Base-by-base conservation (phyloP, 805 yeast genomes). In the Lipomyces mesembrius region DNA sequence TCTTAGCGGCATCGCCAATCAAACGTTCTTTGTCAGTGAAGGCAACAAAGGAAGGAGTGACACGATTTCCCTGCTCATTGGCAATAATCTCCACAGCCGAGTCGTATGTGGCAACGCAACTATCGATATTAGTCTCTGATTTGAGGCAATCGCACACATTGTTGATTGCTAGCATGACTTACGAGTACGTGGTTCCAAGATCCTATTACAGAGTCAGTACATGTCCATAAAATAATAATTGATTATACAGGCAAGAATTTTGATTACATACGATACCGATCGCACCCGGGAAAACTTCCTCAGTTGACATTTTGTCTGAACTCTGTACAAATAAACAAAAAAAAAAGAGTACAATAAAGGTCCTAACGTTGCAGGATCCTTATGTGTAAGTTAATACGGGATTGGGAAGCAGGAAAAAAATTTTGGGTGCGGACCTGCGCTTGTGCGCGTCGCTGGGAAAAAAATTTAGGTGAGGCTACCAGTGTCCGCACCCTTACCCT, bases 211-310 rank as follows among this genome's bases (percentile, higher is more conserved):
- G 14, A 20, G 46, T 53, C 29, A 46, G 51, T 34, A 29, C 27
- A 43, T 53, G 22, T n/a, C 22, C 22, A 25, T 25, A 2, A 25
- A 25, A 25, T 25, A 25, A 2, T 25, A 39, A 51, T 55, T 52
- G n/a, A n/a, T n/a, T n/a, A n/a, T n/a, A n/a, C n/a, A n/a, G n/a
- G n/a, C n/a, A n/a, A n/a, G n/a, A n/a, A n/a, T n/a, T n/a, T n/a
- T 46, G 22, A 49, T 5, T 7, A 67, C 71, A 34, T 68, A 68
- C 98, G 88, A 94, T 94, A 89, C 99, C 99, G 81, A 92, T 90
- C 83, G 95, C 95, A 90, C 98, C 98, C 88, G 93, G 95, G 89
- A 90, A 92, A 85, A 92, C 95, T 89, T 92, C 97, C 89, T 92
- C 97, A 89, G 67, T 59, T 57, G 71, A 63, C 71, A 68, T 68